These are phyloP conservation scores for carrot (Daucus carota) DNA, from an alignment of 129 eudicot species.

Conservation along the genomic window DNA sequence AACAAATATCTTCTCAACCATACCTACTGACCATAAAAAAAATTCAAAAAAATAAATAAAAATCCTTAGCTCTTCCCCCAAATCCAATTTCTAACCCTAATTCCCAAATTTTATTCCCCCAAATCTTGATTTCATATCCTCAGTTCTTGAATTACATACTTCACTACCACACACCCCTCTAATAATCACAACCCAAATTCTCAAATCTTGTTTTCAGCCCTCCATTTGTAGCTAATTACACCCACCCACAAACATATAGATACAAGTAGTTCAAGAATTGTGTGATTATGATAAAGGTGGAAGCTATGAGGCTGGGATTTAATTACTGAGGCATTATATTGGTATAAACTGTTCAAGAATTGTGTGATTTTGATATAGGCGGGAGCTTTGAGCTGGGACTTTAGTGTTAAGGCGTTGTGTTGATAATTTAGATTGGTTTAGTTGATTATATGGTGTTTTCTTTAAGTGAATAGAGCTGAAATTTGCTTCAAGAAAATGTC, in stretches of 20 bases:
- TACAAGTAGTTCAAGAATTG: neutral
- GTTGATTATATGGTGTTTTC: conserved; percentile 1
- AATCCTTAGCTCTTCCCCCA: too few relatives aligned
- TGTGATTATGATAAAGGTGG: neutral
- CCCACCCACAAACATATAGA: neutral
- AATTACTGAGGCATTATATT: neutral
- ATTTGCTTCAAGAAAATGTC: conserved; percentile 30
- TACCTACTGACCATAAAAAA: too few relatives aligned
- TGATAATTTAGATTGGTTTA: neutral
- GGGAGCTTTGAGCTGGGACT: neutral
- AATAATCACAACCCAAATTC: neutral
- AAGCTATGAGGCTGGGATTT: neutral
- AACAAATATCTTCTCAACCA: neutral
- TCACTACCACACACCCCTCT: neutral
- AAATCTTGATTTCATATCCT: neutral
- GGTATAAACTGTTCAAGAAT: neutral
- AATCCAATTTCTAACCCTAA: too few relatives aligned
- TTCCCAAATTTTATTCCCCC: neutral
- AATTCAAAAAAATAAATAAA: too few relatives aligned
- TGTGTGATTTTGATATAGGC: neutral
- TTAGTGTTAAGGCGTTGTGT: neutral
- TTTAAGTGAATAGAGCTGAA: neutral
- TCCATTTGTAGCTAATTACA: neutral
- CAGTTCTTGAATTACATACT: neutral
- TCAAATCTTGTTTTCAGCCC: neutral